phyloP scores from a whole-genome alignment of 371 early-diverging fungal genomes.

The Mortierella sp. region DNA sequence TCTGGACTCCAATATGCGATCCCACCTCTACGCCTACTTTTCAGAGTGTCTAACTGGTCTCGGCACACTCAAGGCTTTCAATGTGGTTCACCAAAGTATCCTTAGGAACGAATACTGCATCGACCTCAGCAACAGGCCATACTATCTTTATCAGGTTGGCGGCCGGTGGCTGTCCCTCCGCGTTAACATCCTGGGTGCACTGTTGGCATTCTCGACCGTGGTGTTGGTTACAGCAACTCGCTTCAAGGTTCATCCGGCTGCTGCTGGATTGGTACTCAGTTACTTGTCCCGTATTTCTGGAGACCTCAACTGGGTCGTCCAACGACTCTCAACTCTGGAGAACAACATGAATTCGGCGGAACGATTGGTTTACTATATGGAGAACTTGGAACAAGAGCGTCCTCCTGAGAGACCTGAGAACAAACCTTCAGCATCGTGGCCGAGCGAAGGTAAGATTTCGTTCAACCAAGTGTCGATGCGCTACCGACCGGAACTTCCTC shows the following conservation, averaged over 20 bases:
- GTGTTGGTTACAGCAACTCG: slow-evolving; percentile 40
- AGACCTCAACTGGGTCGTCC: slow-evolving; percentile 48
- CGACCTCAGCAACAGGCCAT: slow-evolving; percentile 48
- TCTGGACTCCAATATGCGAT: slow-evolving; percentile 82
- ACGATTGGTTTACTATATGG: slow-evolving; percentile 68
- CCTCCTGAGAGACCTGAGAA: slow-evolving; percentile 51
- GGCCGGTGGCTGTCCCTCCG: slow-evolving; percentile 52
- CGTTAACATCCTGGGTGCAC: slow-evolving; percentile 40
- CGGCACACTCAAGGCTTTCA: slow-evolving; percentile 84
- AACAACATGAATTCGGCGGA: slow-evolving; percentile 79
- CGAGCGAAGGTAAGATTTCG: slow-evolving; percentile 64
- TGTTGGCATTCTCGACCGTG: slow-evolving; percentile 34
- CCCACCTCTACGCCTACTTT: slow-evolving; percentile 87
- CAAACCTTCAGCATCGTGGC: slow-evolving; percentile 65
- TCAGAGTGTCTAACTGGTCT: slow-evolving; percentile 81
- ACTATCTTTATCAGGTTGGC: slow-evolving; percentile 40
- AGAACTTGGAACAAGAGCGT: slow-evolving; percentile 50
- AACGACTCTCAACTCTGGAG: slow-evolving; percentile 57
- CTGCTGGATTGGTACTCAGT: slow-evolving; percentile 40
- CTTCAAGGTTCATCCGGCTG: slow-evolving; percentile 29
- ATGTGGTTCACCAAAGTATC: slow-evolving; percentile 70
- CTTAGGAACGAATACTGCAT: slow-evolving; percentile 56
- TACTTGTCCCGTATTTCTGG: slow-evolving; percentile 44
- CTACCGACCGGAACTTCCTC: slow-evolving; percentile 65
- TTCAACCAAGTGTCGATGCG: slow-evolving; percentile 67